Percentiles rank a stretch among this genome's conserved stretches.
These are phyloP conservation scores for Taiozyma sp. DNA, from an alignment of 1,139 yeast genomes.

Conservation along the genomic window DNA sequence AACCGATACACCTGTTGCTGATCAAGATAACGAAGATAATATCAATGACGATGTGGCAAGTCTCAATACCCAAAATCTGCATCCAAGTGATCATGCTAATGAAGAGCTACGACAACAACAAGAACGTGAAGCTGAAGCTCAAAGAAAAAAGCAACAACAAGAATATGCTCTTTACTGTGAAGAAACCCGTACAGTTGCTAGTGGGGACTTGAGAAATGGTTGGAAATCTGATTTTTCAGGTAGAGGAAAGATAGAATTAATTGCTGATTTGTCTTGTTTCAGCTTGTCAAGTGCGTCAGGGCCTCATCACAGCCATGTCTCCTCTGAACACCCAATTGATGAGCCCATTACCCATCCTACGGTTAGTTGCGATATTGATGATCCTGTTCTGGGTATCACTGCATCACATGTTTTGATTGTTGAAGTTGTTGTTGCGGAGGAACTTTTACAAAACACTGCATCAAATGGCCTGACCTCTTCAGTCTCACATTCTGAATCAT, in stretches of 20 bases:
- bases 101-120: constrained; percentile 30
- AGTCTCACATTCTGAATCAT: constrained; percentile 10
- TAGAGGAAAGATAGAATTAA: constrained; percentile 70
- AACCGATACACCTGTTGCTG: constrained; percentile 2
- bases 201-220: constrained; percentile 80
- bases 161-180: constrained; percentile 51
- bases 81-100: constrained; percentile 36
- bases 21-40: constrained; percentile 3
- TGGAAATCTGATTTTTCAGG: constrained; percentile 91
- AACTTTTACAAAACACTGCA: constrained; percentile 40
- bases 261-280: constrained; percentile 57
- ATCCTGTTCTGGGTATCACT: constrained; percentile 70
- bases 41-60: constrained; percentile 11
- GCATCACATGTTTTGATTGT: constrained; percentile 72
- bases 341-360: constrained; percentile 38
- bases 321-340: constrained; percentile 19
- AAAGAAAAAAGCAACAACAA: constrained; percentile 21
- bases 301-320: constrained; percentile 19
- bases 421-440: constrained; percentile 94
- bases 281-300: constrained; percentile 24
- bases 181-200: constrained; percentile 64
- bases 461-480: constrained; percentile 13
- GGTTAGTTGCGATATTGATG: constrained; percentile 75
- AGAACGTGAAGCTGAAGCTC: constrained; percentile 22
- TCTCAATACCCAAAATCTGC: constrained; percentile 15